A percentile compares a stretch with the other conserved stretches of the same genome.
Evolutionary conservation across 495 filamentous ascomycete species (phyloP).

Genomic region (Trichoderma virens): DNA sequence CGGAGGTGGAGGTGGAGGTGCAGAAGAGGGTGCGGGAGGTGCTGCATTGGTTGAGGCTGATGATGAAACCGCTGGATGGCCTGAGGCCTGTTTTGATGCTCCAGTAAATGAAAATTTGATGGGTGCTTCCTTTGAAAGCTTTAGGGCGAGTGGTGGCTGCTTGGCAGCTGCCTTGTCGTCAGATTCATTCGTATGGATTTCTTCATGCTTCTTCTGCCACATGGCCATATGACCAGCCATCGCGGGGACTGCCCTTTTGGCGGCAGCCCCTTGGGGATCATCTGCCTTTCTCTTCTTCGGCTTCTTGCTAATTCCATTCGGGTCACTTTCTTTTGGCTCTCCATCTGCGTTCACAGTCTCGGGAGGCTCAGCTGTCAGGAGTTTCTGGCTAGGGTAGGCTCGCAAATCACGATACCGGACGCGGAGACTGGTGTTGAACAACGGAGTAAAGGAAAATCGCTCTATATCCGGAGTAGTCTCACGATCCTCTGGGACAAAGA

Average conservation of each 20-base stretch:
- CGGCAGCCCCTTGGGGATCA: conserved; percentile 36
- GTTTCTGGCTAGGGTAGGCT: conserved; percentile 62
- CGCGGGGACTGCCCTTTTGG: conserved; percentile 39
- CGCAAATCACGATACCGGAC: conserved; percentile 82
- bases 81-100: conserved; percentile 11
- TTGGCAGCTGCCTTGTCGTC: conserved; percentile 9
- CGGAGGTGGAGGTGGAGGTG: not conserved
- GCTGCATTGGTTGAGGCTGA: not conserved
- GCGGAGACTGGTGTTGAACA: conserved; percentile 59
- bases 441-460: conserved; percentile 63
- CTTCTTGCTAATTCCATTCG: conserved; percentile 38
- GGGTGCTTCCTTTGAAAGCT: not conserved
- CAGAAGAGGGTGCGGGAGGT: not conserved
- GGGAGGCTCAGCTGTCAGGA: conserved; percentile 47
- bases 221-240: conserved; percentile 69
- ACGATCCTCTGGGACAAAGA: conserved; percentile 72
- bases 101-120: conserved; percentile 12
- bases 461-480: conserved; percentile 41
- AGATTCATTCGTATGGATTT: conserved; percentile 58
- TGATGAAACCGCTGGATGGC: not conserved
- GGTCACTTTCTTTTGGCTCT: conserved; percentile 14
- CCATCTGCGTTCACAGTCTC: conserved; percentile 11
- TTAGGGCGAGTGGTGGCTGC: not conserved
- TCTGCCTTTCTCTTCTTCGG: conserved; percentile 65
- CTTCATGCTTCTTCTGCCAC: conserved; percentile 81